phyloP scores from a whole-genome alignment of 768 basidiomycete genomes.

The Suillus discolor region DNA sequence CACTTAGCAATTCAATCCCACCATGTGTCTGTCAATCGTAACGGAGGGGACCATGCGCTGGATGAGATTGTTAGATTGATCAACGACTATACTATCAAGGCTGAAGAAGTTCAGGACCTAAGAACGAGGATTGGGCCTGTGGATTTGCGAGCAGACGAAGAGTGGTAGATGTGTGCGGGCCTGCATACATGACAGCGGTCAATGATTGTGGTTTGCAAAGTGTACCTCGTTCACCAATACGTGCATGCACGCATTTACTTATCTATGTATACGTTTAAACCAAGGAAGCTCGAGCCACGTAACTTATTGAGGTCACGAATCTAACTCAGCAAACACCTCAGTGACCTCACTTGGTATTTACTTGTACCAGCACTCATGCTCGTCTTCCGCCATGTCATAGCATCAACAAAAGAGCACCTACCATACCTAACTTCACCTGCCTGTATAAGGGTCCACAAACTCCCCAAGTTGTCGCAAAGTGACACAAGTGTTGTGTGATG shows the following conservation, averaged over 20 bases:
- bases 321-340: no score
- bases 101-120: constrained; percentile 5
- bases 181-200: neutral
- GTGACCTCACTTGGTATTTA: no score
- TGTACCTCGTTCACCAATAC: neutral
- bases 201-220: neutral
- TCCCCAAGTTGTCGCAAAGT: neutral
- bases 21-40: neutral
- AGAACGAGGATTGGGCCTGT: constrained; percentile 3
- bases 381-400: no score
- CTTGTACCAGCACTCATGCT: no score
- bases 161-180: neutral
- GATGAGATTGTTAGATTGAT: constrained; percentile 11
- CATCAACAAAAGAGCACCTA: no score
- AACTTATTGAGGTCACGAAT: no score
- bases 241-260: neutral
- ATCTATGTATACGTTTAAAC: no score
- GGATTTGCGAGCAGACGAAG: constrained; percentile 6
- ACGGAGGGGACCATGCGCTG: constrained; percentile 7
- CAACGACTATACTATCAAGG: constrained; percentile 6
- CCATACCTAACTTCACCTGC: neutral
- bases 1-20: constrained; percentile 6
- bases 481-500: neutral
- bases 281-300: no score
- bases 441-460: neutral